Conservation (phyloP, 2,329 filamentous ascomycete species). For the Trichoderma lentiforme region DNA sequence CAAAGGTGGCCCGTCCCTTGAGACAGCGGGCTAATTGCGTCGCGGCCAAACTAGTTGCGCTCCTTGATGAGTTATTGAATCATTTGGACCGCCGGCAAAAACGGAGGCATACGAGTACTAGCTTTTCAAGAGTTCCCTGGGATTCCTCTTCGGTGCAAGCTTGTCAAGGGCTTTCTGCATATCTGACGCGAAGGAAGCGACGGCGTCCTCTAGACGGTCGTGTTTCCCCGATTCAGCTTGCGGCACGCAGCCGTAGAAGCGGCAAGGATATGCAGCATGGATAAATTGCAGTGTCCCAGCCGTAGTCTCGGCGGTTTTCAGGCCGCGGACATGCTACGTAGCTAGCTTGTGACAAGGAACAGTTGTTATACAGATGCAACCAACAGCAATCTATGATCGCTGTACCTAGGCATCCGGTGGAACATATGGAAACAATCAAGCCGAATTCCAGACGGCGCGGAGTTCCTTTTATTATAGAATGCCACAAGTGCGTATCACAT, state of each 20-base stretch:
- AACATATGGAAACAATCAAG: background rate
- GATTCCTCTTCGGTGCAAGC: background rate
- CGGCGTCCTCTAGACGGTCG: background rate
- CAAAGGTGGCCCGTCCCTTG: background rate
- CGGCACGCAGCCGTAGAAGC: background rate
- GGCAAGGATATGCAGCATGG: background rate
- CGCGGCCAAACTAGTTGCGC: background rate
- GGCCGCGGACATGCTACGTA: background rate
- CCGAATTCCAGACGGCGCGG: background rate
- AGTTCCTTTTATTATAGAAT: background rate
- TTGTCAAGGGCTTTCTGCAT: background rate
- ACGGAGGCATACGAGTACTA: background rate
- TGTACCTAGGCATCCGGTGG: background rate
- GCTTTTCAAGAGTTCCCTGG: background rate
- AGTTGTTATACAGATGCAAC: background rate
- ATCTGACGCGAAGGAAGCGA: background rate
- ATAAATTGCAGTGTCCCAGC: background rate
- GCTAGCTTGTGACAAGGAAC: background rate
- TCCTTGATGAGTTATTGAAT: background rate
- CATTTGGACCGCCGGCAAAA: background rate
- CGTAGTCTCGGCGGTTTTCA: background rate
- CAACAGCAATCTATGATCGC: background rate
- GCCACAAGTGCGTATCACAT: background rate
- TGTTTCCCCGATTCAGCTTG: background rate
- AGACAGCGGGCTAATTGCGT: background rate